Percentiles rank a stretch among this genome's conserved stretches.
Conservation (phyloP, 495 filamentous ascomycete genomes). For the Parathielavia hyrcaniae region DNA sequence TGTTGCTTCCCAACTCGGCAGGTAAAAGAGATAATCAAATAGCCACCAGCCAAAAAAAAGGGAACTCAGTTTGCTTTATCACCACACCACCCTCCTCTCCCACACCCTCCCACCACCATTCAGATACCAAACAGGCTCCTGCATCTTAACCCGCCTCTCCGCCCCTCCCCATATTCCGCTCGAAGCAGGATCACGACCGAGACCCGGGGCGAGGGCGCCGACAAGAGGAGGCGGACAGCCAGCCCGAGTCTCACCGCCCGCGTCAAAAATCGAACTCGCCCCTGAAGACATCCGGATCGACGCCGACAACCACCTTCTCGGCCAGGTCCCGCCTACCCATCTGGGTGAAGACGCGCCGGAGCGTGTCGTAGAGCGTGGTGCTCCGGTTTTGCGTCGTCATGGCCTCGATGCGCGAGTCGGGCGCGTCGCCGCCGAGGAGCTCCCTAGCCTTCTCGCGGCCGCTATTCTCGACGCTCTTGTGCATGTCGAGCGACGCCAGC, state of each 20-base stretch:
- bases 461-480: slow-evolving; percentile 84
- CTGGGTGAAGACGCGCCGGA: slow-evolving; percentile 85
- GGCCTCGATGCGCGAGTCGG: slow-evolving; percentile 64
- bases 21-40: too few relatives aligned
- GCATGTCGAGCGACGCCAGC: slow-evolving; percentile 92
- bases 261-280: slow-evolving; percentile 51
- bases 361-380: slow-evolving; percentile 90
- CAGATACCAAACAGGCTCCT: slow-evolving; percentile 15
- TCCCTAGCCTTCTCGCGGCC: slow-evolving; percentile 75
- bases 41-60: neutral
- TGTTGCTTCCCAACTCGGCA: too few relatives aligned
- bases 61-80: too few relatives aligned
- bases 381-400: slow-evolving; percentile 90
- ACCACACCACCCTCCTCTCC: slow-evolving; percentile 15
- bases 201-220: neutral
- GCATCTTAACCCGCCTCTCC: neutral
- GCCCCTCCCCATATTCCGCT: neutral
- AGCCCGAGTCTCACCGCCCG: slow-evolving; percentile 18
- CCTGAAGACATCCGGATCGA: slow-evolving; percentile 87
- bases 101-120: slow-evolving; percentile 15
- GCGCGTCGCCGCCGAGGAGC: slow-evolving; percentile 56
- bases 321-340: slow-evolving; percentile 86
- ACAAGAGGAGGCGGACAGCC: neutral
- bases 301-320: slow-evolving; percentile 76
- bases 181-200: neutral